Conservation (phyloP, 495 filamentous ascomycete genomes). For the Bacidia rubella region DNA sequence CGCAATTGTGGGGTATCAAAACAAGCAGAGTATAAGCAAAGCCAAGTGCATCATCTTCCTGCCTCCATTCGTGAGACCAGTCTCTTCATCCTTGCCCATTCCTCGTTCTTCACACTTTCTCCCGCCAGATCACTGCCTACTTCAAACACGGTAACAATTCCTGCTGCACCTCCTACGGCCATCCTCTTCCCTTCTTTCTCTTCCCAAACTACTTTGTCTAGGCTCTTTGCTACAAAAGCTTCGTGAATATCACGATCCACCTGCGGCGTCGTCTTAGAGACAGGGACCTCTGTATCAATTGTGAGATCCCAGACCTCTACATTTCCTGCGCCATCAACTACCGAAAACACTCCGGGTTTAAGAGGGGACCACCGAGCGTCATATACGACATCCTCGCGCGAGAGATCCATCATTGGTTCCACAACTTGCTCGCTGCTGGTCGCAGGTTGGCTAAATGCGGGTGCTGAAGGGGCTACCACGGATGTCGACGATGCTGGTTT, state of each 20-base stretch:
- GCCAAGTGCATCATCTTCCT: slow-evolving; percentile 7
- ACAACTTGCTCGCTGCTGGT: slow-evolving; percentile 21
- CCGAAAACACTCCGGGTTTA: slow-evolving; percentile 81
- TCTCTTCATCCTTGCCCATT: slow-evolving; percentile 85
- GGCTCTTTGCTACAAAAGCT: slow-evolving; percentile 54
- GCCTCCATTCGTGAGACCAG: slow-evolving; percentile 52
- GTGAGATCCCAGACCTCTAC: slow-evolving; percentile 94
- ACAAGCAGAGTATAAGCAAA: too few relatives aligned
- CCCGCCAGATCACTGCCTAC: slow-evolving; percentile 76
- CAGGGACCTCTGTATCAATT: slow-evolving; percentile 80
- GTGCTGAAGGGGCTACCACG: slow-evolving; percentile 31
- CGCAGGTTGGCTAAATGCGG: slow-evolving; percentile 23
- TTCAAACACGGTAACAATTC: slow-evolving; percentile 83
- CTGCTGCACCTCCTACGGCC: slow-evolving; percentile 82
- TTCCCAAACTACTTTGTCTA: slow-evolving; percentile 94
- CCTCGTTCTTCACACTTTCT: slow-evolving; percentile 66
- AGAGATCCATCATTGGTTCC: slow-evolving; percentile 69
- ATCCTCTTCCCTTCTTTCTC: slow-evolving; percentile 69
- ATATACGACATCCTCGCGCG: slow-evolving; percentile 89
- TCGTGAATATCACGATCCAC: slow-evolving; percentile 40
- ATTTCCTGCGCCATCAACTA: slow-evolving; percentile 86
- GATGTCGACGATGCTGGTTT: slow-evolving; percentile 55
- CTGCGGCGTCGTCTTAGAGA: slow-evolving; percentile 54
- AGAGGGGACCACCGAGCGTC: slow-evolving; percentile 88
- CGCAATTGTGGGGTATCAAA: too few relatives aligned